Evolutionary conservation across 805 yeast genomes (phyloP), one percentile per base, ranked within the genome.

Genomic region (Kodamaea jinghongensis): DNA sequence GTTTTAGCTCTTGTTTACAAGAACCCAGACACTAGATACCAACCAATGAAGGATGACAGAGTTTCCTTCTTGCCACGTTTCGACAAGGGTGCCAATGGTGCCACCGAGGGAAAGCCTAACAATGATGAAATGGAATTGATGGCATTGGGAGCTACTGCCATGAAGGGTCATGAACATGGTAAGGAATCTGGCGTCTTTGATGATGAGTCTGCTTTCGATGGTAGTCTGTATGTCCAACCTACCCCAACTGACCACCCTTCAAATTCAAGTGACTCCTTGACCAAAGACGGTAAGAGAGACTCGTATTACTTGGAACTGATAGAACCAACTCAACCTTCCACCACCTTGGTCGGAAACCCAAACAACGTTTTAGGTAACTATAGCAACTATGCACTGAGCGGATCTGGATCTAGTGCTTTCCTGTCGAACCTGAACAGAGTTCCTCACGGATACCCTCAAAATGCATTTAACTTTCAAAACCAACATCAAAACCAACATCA

Each of bases 1-100:
- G 70, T 81, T 4, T 69, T 88, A 63, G 96, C 96, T 0, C 63
- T 93, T 52, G 50, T 90, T 23, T 83, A 85, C 61, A 88, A 85
- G 71, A 89, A 93, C 61, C 98, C 99, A 38, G 99, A 93, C 63
- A 79, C 91, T 7, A 78, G 96, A 52, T 93, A 93, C 68, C 91
- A 88, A 67, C 98, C 96, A 46, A 85, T 91, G 84, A 85, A 84
- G 52, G 99, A 93, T 62, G 99, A 93, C 58, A 79, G 99, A 59
- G 93, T 86, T 37, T 86, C 96, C n/a, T 93, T 93, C 61, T 86
- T 93, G 56, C 90, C 90, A 46, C 74, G 82, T 53, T 70, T 72
- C 41, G 80, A 70, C 41, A 47, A 49, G 36, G 51, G 46, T n/a
- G 51, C 50, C 6, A 33, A 25, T 4, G 27, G 33, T 14, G 34